phyloP scores from a whole-genome alignment of 2,329 filamentous ascomycete species.

The Aspergillus chevalieri region DNA sequence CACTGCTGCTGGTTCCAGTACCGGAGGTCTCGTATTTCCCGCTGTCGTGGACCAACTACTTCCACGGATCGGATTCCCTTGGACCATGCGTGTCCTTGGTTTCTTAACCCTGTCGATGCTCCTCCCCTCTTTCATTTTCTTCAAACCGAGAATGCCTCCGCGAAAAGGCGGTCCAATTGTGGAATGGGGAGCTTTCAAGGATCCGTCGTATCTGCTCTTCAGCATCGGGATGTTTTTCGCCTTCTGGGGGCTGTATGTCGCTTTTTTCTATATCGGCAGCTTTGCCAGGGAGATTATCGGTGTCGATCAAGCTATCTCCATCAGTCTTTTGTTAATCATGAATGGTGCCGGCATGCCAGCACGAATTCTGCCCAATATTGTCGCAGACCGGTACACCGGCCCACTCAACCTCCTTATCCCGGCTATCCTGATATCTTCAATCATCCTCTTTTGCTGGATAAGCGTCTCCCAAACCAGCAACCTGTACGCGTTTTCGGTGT shows the following conservation, averaged over 20 bases:
- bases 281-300: slow-evolving; percentile 37
- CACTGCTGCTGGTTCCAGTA: slow-evolving; percentile 53
- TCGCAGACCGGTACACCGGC: slow-evolving; percentile 55
- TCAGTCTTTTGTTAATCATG: slow-evolving; percentile 58
- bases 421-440: slow-evolving; percentile 35
- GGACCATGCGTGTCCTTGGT: slow-evolving; percentile 58
- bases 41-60: slow-evolving; percentile 53
- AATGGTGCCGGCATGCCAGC: slow-evolving; percentile 58
- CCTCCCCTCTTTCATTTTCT: slow-evolving; percentile 38
- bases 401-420: slow-evolving; percentile 58
- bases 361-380: slow-evolving; percentile 52
- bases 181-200: slow-evolving; percentile 48
- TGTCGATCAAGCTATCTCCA: slow-evolving; percentile 40
- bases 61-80: slow-evolving; percentile 56
- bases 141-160: slow-evolving; percentile 46
- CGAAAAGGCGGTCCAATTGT: slow-evolving; percentile 46
- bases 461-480: slow-evolving; percentile 45
- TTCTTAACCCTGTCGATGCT: slow-evolving; percentile 51
- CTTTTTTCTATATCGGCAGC: slow-evolving; percentile 45
- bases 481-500: slow-evolving; percentile 56
- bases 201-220: slow-evolving; percentile 42
- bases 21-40: slow-evolving; percentile 60
- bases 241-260: slow-evolving; percentile 51
- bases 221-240: slow-evolving; percentile 39
- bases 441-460: slow-evolving; percentile 54